A percentile compares a stretch with the other conserved stretches of the same genome.
These are phyloP conservation scores for Uronychia binucleata DNA, from an alignment of 73 alveolate genomes.

Conservation along the genomic window DNA sequence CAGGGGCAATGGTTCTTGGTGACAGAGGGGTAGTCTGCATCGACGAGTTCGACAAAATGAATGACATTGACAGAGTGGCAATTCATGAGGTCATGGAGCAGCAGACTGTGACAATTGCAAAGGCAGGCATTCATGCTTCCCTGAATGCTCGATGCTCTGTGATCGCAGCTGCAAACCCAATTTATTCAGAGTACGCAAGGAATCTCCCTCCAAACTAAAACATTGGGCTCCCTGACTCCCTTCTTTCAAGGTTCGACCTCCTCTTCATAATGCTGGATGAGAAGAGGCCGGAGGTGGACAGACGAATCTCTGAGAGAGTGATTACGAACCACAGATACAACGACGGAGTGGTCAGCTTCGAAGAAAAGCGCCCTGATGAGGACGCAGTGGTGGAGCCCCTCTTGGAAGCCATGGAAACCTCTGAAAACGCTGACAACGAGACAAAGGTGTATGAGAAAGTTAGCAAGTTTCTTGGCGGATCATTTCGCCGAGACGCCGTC, in stretches of 20 bases:
- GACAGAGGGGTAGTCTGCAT: slow-evolving; percentile 99
- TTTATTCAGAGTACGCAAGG: slow-evolving; percentile 95
- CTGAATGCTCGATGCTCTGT: slow-evolving; percentile 99
- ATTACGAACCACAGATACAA: slow-evolving; percentile 90
- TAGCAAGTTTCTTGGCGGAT: slow-evolving; percentile 25
- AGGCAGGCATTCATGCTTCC: slow-evolving; percentile 99
- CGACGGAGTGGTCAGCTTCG: slow-evolving; percentile 39
- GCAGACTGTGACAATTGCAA: slow-evolving; percentile 99
- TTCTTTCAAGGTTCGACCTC: slow-evolving; percentile 98
- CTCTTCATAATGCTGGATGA: slow-evolving; percentile 95
- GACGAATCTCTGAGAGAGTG: slow-evolving; percentile 94
- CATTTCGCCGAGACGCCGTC: slow-evolving; percentile 62
- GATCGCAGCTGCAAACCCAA: slow-evolving; percentile 99
- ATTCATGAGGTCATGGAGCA: slow-evolving; percentile 99
- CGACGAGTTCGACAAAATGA: slow-evolving; percentile 99
- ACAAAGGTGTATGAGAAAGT: slow-evolving; percentile 72
- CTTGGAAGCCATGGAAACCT: slow-evolving; percentile 41
- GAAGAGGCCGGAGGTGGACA: slow-evolving; percentile 88
- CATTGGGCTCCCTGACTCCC: slow-evolving; percentile 99
- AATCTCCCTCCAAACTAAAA: slow-evolving; percentile 93
- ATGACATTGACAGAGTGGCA: slow-evolving; percentile 99
- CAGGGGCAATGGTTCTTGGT: slow-evolving; percentile 99
- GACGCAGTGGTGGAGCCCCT: slow-evolving; percentile 81
- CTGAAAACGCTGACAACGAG: slow-evolving; percentile 43
- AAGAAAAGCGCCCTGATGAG: slow-evolving; percentile 67